Evolutionary conservation across 2,329 filamentous ascomycete species (phyloP).

Genomic region (Epichloe baconii): DNA sequence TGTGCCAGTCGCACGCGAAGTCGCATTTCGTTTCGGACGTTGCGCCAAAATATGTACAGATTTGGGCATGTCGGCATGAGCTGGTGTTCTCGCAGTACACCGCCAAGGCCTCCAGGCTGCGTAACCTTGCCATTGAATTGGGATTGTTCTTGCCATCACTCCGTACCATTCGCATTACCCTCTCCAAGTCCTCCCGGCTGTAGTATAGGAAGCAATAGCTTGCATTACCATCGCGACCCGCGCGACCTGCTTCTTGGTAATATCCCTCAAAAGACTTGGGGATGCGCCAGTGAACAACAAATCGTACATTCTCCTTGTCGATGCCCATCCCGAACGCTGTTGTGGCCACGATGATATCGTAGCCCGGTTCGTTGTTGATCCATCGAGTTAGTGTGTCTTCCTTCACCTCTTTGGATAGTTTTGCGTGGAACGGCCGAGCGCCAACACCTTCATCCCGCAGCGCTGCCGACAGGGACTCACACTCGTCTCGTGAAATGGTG

Average conservation of each 20-base stretch:
- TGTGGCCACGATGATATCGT: constrained; percentile 87
- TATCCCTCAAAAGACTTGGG: constrained; percentile 93
- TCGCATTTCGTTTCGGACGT: constrained; percentile 45
- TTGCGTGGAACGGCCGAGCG: constrained; percentile 60
- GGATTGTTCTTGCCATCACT: constrained; percentile 28
- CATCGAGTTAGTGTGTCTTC: constrained; percentile 58
- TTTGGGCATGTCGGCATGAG: constrained; percentile 61
- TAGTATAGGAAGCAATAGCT: constrained; percentile 85
- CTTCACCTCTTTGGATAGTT: constrained; percentile 53
- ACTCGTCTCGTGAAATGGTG: constrained; percentile 61
- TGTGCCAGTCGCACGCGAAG: constrained; percentile 69
- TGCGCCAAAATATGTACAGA: constrained; percentile 70
- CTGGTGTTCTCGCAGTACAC: constrained; percentile 69
- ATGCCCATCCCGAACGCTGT: constrained; percentile 98
- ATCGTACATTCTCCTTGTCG: constrained; percentile 87
- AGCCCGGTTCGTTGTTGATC: constrained; percentile 61
- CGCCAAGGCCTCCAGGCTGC: constrained; percentile 56
- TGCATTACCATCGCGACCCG: constrained; percentile 79
- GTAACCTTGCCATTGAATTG: constrained; percentile 38
- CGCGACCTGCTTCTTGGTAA: constrained; percentile 89
- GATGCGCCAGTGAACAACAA: constrained; percentile 88
- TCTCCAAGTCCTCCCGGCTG: constrained; percentile 71
- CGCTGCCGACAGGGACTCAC: constrained; percentile 53
- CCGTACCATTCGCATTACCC: constrained; percentile 46
- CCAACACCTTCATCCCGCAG: constrained; percentile 57